Conservation (phyloP, 2,329 filamentous ascomycete genomes). For the Decorospora gaudefroyi region DNA sequence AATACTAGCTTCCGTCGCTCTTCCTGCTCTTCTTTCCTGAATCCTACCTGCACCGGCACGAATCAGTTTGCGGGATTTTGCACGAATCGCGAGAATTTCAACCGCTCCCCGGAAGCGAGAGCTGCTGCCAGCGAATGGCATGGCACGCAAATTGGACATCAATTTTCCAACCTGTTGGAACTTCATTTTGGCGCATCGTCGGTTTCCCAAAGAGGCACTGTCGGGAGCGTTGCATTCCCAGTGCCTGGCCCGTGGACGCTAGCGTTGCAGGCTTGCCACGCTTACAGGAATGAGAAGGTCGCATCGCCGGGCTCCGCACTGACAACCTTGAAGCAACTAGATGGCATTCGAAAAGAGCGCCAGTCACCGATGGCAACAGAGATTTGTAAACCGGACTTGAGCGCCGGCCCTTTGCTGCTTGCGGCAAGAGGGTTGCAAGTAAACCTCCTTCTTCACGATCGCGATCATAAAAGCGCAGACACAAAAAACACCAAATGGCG, state of each 20-base stretch:
- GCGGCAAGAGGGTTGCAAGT: conserved; percentile 13
- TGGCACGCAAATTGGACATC: conserved; percentile 6
- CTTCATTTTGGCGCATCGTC: conserved; percentile 21
- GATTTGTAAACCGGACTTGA: conserved; percentile 5
- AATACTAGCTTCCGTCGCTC: conserved; percentile 26
- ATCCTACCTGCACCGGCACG: too few relatives aligned
- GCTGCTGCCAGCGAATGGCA: conserved; percentile 14
- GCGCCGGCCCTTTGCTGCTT: too few relatives aligned
- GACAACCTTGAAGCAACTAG: conserved; percentile 13
- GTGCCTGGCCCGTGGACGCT: conserved; percentile 13
- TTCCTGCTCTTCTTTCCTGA: conserved; percentile 29
- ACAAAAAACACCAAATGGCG: conserved; percentile 24
- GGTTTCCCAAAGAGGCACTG: conserved; percentile 12
- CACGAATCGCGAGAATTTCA: conserved; percentile 19
- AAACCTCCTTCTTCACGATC: conserved; percentile 7
- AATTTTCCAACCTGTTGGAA: conserved; percentile 22
- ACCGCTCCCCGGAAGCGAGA: conserved; percentile 15
- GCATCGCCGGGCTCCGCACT: conserved; percentile 14
- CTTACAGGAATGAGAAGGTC: conserved; percentile 15
- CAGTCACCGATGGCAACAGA: conserved; percentile 16
- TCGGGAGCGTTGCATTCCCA: conserved; percentile 18
- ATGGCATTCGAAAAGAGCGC: conserved; percentile 9
- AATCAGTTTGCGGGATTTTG: conserved; percentile 20
- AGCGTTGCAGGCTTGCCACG: conserved; percentile 12
- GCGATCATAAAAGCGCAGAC: conserved; percentile 12